Conservation (phyloP, 2,329 filamentous ascomycete species). For the Fusarium transvaalense region DNA sequence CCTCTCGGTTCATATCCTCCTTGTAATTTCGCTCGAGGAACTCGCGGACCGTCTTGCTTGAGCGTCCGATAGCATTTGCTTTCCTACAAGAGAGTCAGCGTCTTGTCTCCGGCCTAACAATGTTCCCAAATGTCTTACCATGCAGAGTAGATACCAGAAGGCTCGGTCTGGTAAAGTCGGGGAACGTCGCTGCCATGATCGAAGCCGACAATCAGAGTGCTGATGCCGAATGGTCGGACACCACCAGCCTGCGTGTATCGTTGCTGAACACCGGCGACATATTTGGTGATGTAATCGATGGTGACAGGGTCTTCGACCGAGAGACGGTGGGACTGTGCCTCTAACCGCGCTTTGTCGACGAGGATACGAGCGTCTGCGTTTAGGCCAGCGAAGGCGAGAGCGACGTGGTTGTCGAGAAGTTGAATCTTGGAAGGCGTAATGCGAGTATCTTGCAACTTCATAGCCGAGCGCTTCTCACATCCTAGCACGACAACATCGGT, state of each 20-base stretch:
- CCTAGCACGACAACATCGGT: constrained; percentile 93
- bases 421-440: constrained; percentile 99
- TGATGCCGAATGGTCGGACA: constrained; percentile 98
- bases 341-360: constrained; percentile 96
- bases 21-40: constrained; percentile 99
- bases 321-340: constrained; percentile 96
- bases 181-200: constrained; percentile 92
- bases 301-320: constrained; percentile 97
- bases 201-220: constrained; percentile 98
- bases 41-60: constrained; percentile 98
- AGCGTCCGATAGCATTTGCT: constrained; percentile 97
- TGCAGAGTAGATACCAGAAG: constrained; percentile 98
- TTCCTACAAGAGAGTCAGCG: constrained; percentile 74
- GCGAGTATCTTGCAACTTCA: constrained; percentile 99
- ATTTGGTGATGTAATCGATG: constrained; percentile 99
- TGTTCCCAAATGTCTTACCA: constrained; percentile 72
- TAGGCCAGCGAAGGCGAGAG: constrained; percentile 94
- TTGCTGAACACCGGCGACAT: constrained; percentile 97
- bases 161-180: constrained; percentile 96
- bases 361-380: constrained; percentile 98
- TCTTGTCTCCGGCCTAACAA: neutral
- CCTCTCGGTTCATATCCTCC: constrained; percentile 95
- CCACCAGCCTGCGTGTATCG: constrained; percentile 98
- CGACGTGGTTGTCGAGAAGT: constrained; percentile 94
- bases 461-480: constrained; percentile 98